phyloP scores from a whole-genome alignment of 164 flowering plant genomes.

The Platanus orientalis region DNA sequence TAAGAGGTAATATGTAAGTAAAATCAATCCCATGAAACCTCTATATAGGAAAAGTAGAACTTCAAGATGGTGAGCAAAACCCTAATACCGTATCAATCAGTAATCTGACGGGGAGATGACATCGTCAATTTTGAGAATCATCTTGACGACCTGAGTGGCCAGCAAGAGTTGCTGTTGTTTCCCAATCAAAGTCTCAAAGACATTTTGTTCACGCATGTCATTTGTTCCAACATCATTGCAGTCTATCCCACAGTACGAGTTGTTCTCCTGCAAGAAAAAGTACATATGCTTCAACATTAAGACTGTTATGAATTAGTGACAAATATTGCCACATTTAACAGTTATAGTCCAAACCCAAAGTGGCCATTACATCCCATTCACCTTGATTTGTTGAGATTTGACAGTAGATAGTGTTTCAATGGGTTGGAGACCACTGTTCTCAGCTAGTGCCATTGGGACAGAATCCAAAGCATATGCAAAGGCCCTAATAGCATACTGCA shows the following conservation, averaged over 20 bases:
- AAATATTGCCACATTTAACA: background rate
- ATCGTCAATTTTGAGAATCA: conserved; percentile 95
- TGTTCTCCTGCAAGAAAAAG: conserved; percentile 63
- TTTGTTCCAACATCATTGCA: conserved; percentile 98
- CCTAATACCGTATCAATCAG: conserved; percentile 28
- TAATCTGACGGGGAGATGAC: conserved; percentile 75
- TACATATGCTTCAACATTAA: background rate
- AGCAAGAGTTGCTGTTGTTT: conserved; percentile 92
- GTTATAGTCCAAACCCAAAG: too few relatives aligned
- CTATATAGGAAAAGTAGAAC: background rate
- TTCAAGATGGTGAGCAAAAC: background rate
- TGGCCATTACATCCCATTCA: conserved; percentile 4
- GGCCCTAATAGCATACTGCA: conserved; percentile 94
- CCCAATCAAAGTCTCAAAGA: conserved; percentile 91
- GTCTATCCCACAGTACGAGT: conserved; percentile 74
- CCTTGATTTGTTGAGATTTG: conserved; percentile 95
- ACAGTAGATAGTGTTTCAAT: conserved; percentile 94
- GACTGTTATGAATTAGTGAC: background rate
- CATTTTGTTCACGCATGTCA: conserved; percentile 94
- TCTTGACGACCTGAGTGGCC: conserved; percentile 97
- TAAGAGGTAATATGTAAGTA: background rate
- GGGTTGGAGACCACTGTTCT: conserved; percentile 96
- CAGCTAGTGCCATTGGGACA: conserved; percentile 97
- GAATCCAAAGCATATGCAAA: conserved; percentile 95
- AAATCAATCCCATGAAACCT: background rate